These are phyloP conservation scores for Sordariomycetes sp. DNA, from an alignment of 2,329 filamentous ascomycete species.

Conservation along the genomic window DNA sequence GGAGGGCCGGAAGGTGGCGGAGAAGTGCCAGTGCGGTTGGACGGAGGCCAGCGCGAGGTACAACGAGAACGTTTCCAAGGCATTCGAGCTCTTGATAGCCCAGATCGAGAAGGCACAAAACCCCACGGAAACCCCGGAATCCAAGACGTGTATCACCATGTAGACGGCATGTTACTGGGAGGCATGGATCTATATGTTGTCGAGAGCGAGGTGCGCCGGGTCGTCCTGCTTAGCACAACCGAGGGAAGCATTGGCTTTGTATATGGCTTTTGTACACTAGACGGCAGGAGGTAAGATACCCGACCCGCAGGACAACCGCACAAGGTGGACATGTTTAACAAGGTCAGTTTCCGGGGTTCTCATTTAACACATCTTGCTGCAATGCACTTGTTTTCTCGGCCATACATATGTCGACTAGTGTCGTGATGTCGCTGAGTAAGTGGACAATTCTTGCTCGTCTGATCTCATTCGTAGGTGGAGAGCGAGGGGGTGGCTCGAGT, in stretches of 20 bases:
- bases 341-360: not conserved
- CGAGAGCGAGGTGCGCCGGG: not conserved
- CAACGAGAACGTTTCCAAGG: slow-evolving; percentile 84
- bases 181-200: not conserved
- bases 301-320: not conserved
- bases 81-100: slow-evolving; percentile 86
- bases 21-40: slow-evolving; percentile 84
- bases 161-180: slow-evolving; percentile 26
- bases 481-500: not conserved
- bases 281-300: not conserved
- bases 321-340: not conserved
- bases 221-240: not conserved
- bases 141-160: slow-evolving; percentile 78
- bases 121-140: slow-evolving; percentile 68
- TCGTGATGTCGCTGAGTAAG: not conserved
- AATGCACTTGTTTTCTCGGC: not conserved
- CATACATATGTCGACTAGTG: not conserved
- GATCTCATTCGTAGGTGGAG: not conserved
- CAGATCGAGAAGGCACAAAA: slow-evolving; percentile 94
- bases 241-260: not conserved
- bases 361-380: not conserved
- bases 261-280: not conserved
- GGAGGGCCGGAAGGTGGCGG: slow-evolving; percentile 71
- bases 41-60: slow-evolving; percentile 90
- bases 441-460: not conserved